Conservation (phyloP, 169 alveolate genomes). For the Babesia caballi region DNA sequence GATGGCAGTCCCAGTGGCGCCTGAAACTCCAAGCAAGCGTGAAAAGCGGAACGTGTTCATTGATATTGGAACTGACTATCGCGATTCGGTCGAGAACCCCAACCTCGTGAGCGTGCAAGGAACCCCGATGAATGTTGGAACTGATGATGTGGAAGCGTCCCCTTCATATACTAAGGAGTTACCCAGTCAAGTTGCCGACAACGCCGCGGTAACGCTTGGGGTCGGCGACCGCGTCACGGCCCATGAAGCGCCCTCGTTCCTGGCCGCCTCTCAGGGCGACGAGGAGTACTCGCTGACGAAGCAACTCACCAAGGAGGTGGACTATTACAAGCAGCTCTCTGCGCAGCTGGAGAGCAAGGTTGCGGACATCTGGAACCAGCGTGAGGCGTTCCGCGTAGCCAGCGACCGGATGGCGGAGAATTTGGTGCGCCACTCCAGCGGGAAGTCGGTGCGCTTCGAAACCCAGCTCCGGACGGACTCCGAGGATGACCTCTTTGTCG, state of each 20-base stretch:
- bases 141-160: too few species aligned
- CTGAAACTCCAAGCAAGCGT: too few species aligned
- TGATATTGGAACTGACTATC: background rate
- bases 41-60: background rate
- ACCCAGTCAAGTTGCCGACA: background rate
- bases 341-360: slow-evolving; percentile 15
- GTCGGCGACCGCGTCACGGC: background rate
- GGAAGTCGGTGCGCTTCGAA: slow-evolving; percentile 12
- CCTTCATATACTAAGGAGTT: too few species aligned
- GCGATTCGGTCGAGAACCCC: background rate
- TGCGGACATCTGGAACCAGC: slow-evolving; percentile 7
- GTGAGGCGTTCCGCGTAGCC: slow-evolving; percentile 10
- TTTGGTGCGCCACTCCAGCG: background rate
- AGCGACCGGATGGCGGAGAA: slow-evolving; percentile 16
- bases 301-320: slow-evolving; percentile 7
- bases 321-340: slow-evolving; percentile 3
- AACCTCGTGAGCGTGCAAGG: background rate
- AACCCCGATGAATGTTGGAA: background rate
- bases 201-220: background rate
- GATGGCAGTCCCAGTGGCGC: too few species aligned
- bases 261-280: too few species aligned
- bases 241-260: too few species aligned
- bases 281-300: background rate
- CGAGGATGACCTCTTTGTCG: background rate
- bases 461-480: background rate